Percentiles rank a stretch among this genome's conserved stretches.
Conservation (phyloP, 106 monocot genomes). For the Cymbidium sinense region DNA sequence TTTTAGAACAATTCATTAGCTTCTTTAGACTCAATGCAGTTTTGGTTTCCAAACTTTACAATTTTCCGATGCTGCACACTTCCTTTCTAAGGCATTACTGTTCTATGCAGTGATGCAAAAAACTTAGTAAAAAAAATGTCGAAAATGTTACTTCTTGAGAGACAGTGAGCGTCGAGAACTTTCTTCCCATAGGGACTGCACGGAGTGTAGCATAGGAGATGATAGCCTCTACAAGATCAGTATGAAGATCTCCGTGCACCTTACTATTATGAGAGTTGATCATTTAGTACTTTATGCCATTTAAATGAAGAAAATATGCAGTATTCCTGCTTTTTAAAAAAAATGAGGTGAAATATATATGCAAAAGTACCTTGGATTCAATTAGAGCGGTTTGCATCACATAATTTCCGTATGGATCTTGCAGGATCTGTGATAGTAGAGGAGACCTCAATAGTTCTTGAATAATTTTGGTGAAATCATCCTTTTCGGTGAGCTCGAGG, state of each 20-base stretch:
- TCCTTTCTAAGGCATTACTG: not conserved
- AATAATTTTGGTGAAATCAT: slow-evolving; percentile 18
- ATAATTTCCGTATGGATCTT: slow-evolving; percentile 42
- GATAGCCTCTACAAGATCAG: slow-evolving; percentile 30
- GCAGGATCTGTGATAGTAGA: slow-evolving; percentile 18
- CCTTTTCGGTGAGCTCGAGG: slow-evolving; percentile 14
- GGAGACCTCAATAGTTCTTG: slow-evolving; percentile 20
- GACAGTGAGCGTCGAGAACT: slow-evolving; percentile 18
- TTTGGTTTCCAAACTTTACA: not conserved
- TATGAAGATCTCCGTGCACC: slow-evolving; percentile 22
- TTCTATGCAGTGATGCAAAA: not conserved
- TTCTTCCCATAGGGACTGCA: slow-evolving; percentile 34
- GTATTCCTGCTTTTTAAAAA: not conserved
- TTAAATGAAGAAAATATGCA: not conserved
- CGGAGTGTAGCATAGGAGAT: slow-evolving; percentile 16
- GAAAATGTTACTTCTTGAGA: not conserved
- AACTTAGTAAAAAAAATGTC: not conserved
- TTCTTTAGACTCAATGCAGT: not conserved
- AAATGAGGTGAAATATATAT: too few relatives aligned
- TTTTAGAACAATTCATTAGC: not conserved
- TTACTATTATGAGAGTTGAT: not conserved
- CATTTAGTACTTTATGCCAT: not conserved
- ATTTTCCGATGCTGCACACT: not conserved
- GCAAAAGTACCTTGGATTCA: slow-evolving; percentile 27
- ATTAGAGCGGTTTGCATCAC: slow-evolving; percentile 40